These are phyloP conservation scores for Mortierella sp. DNA, from an alignment of 371 early-diverging fungal genomes.

Conservation along the genomic window DNA sequence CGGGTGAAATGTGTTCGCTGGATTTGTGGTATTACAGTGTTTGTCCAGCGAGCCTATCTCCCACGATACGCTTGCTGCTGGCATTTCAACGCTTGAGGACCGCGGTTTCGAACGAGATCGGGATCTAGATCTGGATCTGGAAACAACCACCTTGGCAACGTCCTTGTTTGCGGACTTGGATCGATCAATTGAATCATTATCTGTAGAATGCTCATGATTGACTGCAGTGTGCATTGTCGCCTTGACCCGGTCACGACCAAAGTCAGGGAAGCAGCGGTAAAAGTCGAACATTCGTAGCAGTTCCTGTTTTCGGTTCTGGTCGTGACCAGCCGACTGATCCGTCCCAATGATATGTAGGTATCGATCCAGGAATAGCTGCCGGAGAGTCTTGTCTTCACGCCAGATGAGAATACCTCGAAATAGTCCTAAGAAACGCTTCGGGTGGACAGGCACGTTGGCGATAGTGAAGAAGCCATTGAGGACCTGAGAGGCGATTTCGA, in stretches of 20 bases:
- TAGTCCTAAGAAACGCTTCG: conserved; percentile 40
- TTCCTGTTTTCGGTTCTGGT: conserved; percentile 14
- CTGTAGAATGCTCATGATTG: background rate
- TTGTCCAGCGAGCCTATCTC: too few species aligned
- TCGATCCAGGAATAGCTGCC: conserved; percentile 14
- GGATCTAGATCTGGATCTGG: conserved; percentile 1
- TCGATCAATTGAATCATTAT: background rate
- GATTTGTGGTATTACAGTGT: too few species aligned
- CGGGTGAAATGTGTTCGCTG: too few species aligned
- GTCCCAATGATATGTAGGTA: too few species aligned
- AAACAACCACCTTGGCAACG: conserved; percentile 6
- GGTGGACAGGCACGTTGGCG: conserved; percentile 51
- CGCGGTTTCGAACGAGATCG: conserved; percentile 6
- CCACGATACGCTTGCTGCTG: too few species aligned
- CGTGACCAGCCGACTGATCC: too few species aligned
- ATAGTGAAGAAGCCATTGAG: conserved; percentile 50
- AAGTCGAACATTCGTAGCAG: conserved; percentile 29
- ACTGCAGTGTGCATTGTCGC: background rate
- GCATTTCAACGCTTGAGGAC: background rate
- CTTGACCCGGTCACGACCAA: conserved; percentile 21
- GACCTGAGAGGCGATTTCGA: conserved; percentile 51
- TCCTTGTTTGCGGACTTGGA: background rate
- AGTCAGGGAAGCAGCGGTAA: conserved; percentile 45
- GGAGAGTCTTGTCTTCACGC: conserved; percentile 22
- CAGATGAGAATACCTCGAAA: conserved; percentile 28